phyloP scores from a whole-genome alignment of 306 rosid species.

The Dalbergia cochinchinensis region DNA sequence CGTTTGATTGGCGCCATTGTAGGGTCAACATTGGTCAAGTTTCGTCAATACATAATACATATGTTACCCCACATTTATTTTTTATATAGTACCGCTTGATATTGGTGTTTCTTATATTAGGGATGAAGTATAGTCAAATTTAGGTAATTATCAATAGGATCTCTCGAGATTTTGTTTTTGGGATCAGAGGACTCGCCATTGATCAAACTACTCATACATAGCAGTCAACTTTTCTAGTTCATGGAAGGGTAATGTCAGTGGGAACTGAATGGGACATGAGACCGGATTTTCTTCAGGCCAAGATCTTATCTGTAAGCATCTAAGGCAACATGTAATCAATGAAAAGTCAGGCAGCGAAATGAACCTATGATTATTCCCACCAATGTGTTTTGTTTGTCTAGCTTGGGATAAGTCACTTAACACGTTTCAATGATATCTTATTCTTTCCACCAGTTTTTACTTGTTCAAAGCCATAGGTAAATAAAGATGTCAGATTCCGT shows the following conservation, averaged over 20 bases:
- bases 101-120: constrained; percentile 32
- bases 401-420: constrained; percentile 28
- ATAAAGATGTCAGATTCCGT: constrained; percentile 6
- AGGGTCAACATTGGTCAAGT: constrained; percentile 59
- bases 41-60: constrained; percentile 49
- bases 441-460: neutral
- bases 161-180: constrained; percentile 54
- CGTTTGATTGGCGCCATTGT: constrained; percentile 51
- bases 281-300: constrained; percentile 55
- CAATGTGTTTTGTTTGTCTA: constrained; percentile 35
- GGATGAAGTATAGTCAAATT: constrained; percentile 52
- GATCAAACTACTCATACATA: neutral
- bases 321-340: constrained; percentile 55
- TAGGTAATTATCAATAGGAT: constrained; percentile 65
- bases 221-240: constrained; percentile 41
- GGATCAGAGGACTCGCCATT: constrained; percentile 42
- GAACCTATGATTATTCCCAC: constrained; percentile 43
- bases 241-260: constrained; percentile 31
- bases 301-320: constrained; percentile 62
- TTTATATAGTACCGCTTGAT: constrained; percentile 25
- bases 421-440: constrained; percentile 19
- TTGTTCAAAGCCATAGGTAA: constrained; percentile 23
- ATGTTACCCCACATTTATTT: neutral
- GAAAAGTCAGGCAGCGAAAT: constrained; percentile 53
- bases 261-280: constrained; percentile 58